Evolutionary conservation across 805 yeast species (phyloP).

Genomic region (Candida bentonensis): DNA sequence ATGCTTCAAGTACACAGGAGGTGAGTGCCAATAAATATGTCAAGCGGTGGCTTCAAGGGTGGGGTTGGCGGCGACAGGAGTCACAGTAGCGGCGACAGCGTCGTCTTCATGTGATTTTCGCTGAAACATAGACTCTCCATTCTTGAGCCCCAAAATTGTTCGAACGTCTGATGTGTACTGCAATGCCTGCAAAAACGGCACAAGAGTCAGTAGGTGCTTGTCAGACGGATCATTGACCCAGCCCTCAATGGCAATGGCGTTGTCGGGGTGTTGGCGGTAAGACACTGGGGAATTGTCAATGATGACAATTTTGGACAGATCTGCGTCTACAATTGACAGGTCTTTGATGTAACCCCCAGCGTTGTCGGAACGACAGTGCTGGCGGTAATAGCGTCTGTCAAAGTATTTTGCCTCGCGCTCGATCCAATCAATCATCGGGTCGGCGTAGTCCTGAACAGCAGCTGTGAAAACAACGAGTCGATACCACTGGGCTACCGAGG

Average conservation of each 20-base stretch:
- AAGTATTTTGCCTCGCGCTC: constrained; percentile 48
- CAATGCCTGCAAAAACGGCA: constrained; percentile 68
- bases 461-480: constrained; percentile 89
- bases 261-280: constrained; percentile 68
- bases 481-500: constrained; percentile 73
- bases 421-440: constrained; percentile 87
- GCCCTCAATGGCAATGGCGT: constrained; percentile 89
- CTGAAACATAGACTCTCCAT: constrained; percentile 51
- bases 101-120: no score
- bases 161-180: constrained; percentile 78
- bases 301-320: constrained; percentile 55
- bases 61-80: no score
- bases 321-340: constrained; percentile 35
- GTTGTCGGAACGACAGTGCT: constrained; percentile 54
- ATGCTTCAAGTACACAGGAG: no score
- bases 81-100: no score
- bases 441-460: constrained; percentile 87
- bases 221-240: constrained; percentile 98
- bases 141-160: constrained; percentile 54
- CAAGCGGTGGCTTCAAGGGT: no score
- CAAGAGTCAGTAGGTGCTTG: constrained; percentile 59
- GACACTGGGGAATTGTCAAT: constrained; percentile 91
- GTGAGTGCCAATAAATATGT: no score
- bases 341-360: constrained; percentile 85
- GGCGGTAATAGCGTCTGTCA: constrained; percentile 55